These are phyloP conservation scores for Fusarium scirpi DNA, from an alignment of 2,329 filamentous ascomycete species.

Conservation along the genomic window DNA sequence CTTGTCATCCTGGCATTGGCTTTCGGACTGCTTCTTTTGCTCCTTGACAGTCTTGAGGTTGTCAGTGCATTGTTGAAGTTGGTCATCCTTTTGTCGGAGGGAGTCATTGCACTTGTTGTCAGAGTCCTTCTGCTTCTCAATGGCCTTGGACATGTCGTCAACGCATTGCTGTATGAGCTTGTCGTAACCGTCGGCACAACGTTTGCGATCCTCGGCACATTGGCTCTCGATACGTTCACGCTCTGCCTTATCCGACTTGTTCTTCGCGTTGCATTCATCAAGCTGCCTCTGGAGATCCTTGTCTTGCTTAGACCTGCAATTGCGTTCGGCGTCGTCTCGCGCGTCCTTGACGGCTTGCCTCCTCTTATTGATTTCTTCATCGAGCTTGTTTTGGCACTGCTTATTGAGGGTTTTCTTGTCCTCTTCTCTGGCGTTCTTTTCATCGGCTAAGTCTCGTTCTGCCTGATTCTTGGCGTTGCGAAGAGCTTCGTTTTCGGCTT, in stretches of 20 bases:
- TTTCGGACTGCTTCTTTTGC: neutral
- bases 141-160: neutral
- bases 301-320: slow-evolving; percentile 2
- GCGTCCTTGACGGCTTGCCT: neutral
- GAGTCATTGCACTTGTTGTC: neutral
- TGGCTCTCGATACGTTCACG: neutral
- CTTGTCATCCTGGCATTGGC: neutral
- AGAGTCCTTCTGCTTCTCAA: neutral
- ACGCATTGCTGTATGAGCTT: neutral
- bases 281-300: neutral
- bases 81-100: neutral
- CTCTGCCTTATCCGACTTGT: neutral
- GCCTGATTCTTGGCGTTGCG: neutral
- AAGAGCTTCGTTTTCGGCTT: neutral
- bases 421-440: neutral
- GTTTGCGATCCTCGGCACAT: neutral
- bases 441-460: neutral
- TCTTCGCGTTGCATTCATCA: neutral
- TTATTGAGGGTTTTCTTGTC: neutral
- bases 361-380: neutral
- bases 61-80: neutral
- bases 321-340: neutral
- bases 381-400: neutral
- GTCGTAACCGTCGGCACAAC: neutral
- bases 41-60: neutral